phyloP scores from a whole-genome alignment of 192 early-diverging fungal genomes.

The Linnemannia hyalina region DNA sequence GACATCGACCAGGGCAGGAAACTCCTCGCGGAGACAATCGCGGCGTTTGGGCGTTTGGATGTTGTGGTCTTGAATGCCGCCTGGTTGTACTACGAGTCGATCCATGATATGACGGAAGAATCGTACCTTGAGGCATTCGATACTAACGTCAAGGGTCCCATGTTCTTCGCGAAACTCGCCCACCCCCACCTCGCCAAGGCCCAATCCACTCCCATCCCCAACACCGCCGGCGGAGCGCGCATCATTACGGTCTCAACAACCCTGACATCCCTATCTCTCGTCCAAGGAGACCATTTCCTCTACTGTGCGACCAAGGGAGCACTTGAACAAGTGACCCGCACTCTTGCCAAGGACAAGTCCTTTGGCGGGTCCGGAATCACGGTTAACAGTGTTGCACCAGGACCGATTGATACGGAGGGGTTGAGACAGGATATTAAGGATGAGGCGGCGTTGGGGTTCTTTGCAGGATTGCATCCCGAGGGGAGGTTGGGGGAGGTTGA shows the following conservation, averaged over 20 bases:
- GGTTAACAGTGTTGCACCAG: constrained; percentile 30
- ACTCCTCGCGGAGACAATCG: constrained; percentile 33
- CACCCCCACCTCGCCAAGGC: constrained; percentile 44
- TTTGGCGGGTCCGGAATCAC: constrained; percentile 18
- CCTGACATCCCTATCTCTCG: constrained; percentile 6
- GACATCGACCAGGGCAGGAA: constrained; percentile 4
- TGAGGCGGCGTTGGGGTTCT: not conserved
- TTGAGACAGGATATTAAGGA: not conserved
- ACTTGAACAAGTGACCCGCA: constrained; percentile 14
- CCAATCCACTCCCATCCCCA: not conserved
- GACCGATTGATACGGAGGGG: constrained; percentile 22
- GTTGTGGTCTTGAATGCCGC: constrained; percentile 63
- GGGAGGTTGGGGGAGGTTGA: constrained; percentile 13
- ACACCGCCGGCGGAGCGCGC: constrained; percentile 7
- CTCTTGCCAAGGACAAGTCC: constrained; percentile 27
- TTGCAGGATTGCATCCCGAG: constrained; percentile 14
- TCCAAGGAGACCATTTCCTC: constrained; percentile 16
- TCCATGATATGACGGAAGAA: constrained; percentile 41
- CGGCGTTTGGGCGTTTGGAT: constrained; percentile 57
- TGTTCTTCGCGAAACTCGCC: constrained; percentile 38
- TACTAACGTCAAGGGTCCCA: constrained; percentile 44
- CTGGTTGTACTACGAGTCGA: constrained; percentile 23
- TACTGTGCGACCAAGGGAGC: constrained; percentile 22
- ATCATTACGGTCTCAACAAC: constrained; percentile 54
- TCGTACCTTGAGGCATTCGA: constrained; percentile 43